Evolutionary conservation across 208 protist species (phyloP).

Genomic region (Trypanosoma grayi): DNA sequence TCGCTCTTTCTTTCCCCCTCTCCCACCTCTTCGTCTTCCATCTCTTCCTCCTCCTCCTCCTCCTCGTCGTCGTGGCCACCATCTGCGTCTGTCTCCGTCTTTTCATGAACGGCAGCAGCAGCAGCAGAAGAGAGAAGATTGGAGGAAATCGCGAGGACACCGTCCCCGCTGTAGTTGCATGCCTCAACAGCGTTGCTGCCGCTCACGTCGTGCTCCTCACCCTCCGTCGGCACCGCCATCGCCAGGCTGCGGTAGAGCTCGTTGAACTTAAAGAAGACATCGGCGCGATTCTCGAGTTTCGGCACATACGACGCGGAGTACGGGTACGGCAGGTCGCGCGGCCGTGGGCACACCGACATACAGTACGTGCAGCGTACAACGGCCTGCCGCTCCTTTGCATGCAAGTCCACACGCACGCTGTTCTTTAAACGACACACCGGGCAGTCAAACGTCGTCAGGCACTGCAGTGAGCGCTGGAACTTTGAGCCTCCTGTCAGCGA

Average conservation of each 20-base stretch:
- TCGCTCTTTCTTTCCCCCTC: constrained; percentile 1
- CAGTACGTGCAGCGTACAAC: constrained; percentile 76
- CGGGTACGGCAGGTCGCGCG: constrained; percentile 74
- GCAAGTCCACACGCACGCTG: constrained; percentile 60
- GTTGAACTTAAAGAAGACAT: constrained; percentile 82
- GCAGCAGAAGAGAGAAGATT: neutral
- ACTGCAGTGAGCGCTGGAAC: constrained; percentile 56
- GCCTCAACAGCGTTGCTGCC: neutral
- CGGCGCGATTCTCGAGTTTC: constrained; percentile 77
- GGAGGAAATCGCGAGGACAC: constrained; percentile 20
- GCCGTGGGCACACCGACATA: constrained; percentile 42
- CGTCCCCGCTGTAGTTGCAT: neutral
- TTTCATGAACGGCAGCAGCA: too few species aligned
- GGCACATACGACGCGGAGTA: constrained; percentile 54
- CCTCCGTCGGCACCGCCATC: neutral
- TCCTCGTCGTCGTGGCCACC: neutral
- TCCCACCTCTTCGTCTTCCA: constrained; percentile 23
- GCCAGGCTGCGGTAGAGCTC: constrained; percentile 50
- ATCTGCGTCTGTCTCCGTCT: neutral
- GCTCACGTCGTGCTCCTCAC: neutral
- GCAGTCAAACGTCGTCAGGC: constrained; percentile 75
- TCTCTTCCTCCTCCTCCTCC: constrained; percentile 25
- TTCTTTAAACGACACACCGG: constrained; percentile 73
- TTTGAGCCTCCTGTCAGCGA: constrained; percentile 45
- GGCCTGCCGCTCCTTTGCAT: constrained; percentile 42